Base-by-base conservation (phyloP, 371 early-diverging fungal genomes). In the Haplosporangium sp. region DNA sequence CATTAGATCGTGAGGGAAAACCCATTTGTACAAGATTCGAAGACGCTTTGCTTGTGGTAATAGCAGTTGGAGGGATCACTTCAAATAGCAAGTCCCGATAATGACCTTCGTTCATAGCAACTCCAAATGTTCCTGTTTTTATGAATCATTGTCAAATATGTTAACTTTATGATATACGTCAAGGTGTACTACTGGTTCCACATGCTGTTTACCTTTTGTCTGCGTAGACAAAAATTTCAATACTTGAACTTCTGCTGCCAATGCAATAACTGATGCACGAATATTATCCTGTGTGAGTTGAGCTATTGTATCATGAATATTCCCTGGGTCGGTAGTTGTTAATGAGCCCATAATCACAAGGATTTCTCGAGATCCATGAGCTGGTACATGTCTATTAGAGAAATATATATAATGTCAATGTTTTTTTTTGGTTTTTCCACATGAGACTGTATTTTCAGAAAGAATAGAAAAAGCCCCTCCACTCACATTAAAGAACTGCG, bases 291-390 rank as follows among this genome's bases (percentile, higher is more conserved):
- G 69, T 58, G 87, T 86, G 42, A 97, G 83, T 5, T 85, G 72
- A n/a, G 85, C 84, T 56, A 96, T 87, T 0, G 97, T 96, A 37
- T 93, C 91, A 63, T 92, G 88, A 34, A 98, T 96, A 70, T 97
- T 91, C 0, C 94, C 92, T 0, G 98, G 98, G 79, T 98, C 98
- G 74, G 95, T 96, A 1, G 98, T 93, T 1, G 96, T 94, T 55
- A 98, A 84, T 1, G 97, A 94, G 5, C 94, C 96, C 77, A 93
- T 92, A 6, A 98, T 79, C 37, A 95, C 82, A 11, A 98, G 71
- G 44, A 97, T 89, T 73, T 98, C 98, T 27, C 96, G 91, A 6
- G 95, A 92, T 38, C 96, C 97, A 76, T 98, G 98, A 10, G 91
- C 85, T 2, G 98, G 97, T n/a, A 95, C 95, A 73, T 96, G 92